A percentile compares a stretch with the other conserved stretches of the same genome.
Conservation (phyloP, 1,139 yeast species). For the Geotrichum fermentans region DNA sequence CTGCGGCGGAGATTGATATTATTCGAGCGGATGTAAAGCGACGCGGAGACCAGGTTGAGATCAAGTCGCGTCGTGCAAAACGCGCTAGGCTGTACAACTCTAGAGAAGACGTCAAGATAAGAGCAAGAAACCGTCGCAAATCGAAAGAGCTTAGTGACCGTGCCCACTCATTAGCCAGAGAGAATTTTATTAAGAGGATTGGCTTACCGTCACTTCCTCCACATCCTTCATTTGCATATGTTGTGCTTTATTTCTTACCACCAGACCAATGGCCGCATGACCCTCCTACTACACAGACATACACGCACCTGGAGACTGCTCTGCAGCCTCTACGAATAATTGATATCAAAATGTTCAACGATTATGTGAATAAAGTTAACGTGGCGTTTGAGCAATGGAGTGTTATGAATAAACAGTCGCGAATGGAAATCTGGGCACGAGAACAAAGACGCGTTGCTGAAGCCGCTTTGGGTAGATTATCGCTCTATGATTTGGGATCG, state of each 20-base stretch:
- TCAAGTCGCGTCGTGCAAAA: slow-evolving; percentile 40
- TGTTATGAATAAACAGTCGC: slow-evolving; percentile 35
- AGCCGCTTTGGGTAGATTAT: slow-evolving; percentile 40
- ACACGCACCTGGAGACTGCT: slow-evolving; percentile 30
- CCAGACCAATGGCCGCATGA: slow-evolving; percentile 48
- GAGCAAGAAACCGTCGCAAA: slow-evolving; percentile 41
- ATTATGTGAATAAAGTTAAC: slow-evolving; percentile 32
- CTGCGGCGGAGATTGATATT: slow-evolving; percentile 42
- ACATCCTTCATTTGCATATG: slow-evolving; percentile 46
- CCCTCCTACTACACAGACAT: slow-evolving; percentile 46
- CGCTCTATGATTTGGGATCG: slow-evolving; percentile 42
- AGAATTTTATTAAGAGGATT: slow-evolving; percentile 38
- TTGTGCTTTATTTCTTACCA: slow-evolving; percentile 45
- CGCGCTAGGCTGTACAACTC: slow-evolving; percentile 44
- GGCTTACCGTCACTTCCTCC: slow-evolving; percentile 41
- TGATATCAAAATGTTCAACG: slow-evolving; percentile 15
- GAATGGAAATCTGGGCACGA: slow-evolving; percentile 42
- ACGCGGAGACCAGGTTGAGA: slow-evolving; percentile 44
- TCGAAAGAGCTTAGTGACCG: slow-evolving; percentile 37
- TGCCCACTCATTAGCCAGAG: slow-evolving; percentile 37
- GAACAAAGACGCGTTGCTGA: slow-evolving; percentile 45
- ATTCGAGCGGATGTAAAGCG: slow-evolving; percentile 47
- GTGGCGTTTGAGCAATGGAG: slow-evolving; percentile 46
- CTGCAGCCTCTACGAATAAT: slow-evolving; percentile 25
- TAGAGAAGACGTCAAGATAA: slow-evolving; percentile 44